Percentiles rank a stretch among this genome's conserved stretches.
phyloP scores from a whole-genome alignment of 345 rosid genomes.

The Mallotus nudiflorus region DNA sequence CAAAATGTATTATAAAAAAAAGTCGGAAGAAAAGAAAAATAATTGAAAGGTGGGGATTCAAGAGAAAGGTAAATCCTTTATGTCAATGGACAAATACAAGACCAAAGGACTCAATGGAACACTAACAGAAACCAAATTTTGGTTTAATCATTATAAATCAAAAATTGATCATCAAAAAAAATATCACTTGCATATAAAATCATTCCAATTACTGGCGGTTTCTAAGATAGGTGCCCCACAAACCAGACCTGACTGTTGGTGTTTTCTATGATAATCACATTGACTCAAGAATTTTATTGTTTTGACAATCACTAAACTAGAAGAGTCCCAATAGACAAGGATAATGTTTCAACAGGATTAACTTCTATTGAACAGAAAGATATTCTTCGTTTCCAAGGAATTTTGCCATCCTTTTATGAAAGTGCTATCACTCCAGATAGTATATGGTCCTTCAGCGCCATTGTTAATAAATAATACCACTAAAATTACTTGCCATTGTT shows the following conservation, averaged over 20 bases:
- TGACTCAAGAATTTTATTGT: not conserved
- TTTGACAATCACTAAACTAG: not conserved
- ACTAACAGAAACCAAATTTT: not conserved
- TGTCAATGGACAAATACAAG: not conserved
- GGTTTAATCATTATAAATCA: not conserved
- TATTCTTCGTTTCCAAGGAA: not conserved
- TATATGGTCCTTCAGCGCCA: not conserved
- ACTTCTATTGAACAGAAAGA: not conserved
- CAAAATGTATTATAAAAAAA: not conserved
- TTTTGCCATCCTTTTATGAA: not conserved
- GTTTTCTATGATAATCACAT: not conserved
- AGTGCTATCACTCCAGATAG: not conserved
- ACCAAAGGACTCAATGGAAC: not conserved
- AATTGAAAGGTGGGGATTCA: not conserved
- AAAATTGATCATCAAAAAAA: not conserved
- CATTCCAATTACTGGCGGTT: not conserved
- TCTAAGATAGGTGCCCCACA: not conserved
- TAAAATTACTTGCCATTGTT: no score
- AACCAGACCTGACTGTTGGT: not conserved
- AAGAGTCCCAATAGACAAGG: not conserved
- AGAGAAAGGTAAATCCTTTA: not conserved
- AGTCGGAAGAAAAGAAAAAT: not conserved
- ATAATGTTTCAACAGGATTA: not conserved
- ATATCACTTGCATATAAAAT: not conserved
- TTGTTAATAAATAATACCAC: not conserved